Base-by-base conservation (phyloP, 768 basidiomycete species). In the Chlorophyllum brunneum region DNA sequence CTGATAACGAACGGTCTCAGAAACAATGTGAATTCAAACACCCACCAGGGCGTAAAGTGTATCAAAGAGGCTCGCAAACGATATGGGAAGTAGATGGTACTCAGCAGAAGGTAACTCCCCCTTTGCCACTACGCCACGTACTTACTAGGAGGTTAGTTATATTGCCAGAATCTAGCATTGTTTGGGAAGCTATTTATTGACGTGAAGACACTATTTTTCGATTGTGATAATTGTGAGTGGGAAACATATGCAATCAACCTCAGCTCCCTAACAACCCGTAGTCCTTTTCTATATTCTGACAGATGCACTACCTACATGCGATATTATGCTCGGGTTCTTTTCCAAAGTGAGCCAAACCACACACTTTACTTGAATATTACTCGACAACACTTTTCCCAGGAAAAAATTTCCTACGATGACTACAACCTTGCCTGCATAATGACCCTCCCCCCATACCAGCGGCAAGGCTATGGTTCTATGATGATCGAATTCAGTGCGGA, bases 101-200 rank as follows among this genome's bases (percentile, higher is more conserved):
- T 0, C 75, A 78, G 52, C 82, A 88, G 54, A 94, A 94, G 73
- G 95, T 91, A 56, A 49, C 75, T 61, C 8, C 54, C 20, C 11
- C 22, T 24, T 18, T 20, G 44, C 24, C 9, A 10, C 20, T 38
- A 22, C 4, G 9, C 23, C 50, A 16, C 26, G 22, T 29, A 56
- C 22, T 54, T 30, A 51, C 29, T 45, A 26, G 47, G 24, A 39
- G 43, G 47, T 2, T 63, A 98, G 95, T 77, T 98, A 4, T 98
- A 95, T 63, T 98, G 95, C 66, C 95, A 98, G 67, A 95, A 95
- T 62, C 72, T 99, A 26, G 88, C 93, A 15, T 76, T 98, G 5
- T 98, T 98, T 62, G 95, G 95, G 26, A 98, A 98, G 68, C 75
- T 98, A n/a, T 98, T 99, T 67, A 98, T 98, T 62, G 97, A 98